A percentile compares a stretch with the other conserved stretches of the same genome.
Evolutionary conservation across 306 rosid species (phyloP).

Genomic region (Prunus armeniaca): DNA sequence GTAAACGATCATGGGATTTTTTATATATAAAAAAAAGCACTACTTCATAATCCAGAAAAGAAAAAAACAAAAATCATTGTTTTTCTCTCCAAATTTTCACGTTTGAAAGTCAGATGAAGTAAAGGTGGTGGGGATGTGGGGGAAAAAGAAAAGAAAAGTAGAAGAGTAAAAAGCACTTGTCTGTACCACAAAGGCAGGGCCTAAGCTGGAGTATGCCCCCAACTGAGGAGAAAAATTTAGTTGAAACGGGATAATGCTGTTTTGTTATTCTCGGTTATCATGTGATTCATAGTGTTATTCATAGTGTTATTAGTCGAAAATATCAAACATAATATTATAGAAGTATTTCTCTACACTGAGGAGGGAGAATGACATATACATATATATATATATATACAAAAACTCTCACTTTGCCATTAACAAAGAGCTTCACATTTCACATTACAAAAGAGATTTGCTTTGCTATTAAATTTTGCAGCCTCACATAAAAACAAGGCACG

Average conservation of each 20-base stretch:
- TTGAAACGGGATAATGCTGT: too few species aligned
- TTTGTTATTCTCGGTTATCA: rapidly evolving
- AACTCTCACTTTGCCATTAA: neutral
- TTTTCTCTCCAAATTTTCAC: too few species aligned
- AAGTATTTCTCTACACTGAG: too few species aligned
- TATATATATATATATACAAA: too few species aligned
- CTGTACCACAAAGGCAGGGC: conserved; percentile 32
- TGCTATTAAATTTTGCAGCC: conserved; percentile 28
- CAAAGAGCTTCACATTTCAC: conserved; percentile 25
- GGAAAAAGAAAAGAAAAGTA: conserved; percentile 5
- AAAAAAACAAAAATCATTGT: too few species aligned
- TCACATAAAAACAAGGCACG: conserved; percentile 38
- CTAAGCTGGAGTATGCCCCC: conserved; percentile 14
- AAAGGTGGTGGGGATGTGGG: too few species aligned
- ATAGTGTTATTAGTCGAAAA: rapidly evolving
- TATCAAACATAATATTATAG: too few species aligned
- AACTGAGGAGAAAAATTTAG: conserved; percentile 20
- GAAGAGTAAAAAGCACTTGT: conserved; percentile 22
- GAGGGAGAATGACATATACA: too few species aligned
- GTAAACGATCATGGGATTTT: too few species aligned
- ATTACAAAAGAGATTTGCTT: conserved; percentile 33
- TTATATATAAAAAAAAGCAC: too few species aligned
- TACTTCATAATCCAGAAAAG: too few species aligned
- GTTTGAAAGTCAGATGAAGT: too few species aligned
- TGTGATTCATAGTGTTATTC: rapidly evolving